A percentile compares a stretch with the other conserved stretches of the same genome.
These are phyloP conservation scores for Yamadazyma sp. DNA, from an alignment of 805 yeast species.

Conservation along the genomic window DNA sequence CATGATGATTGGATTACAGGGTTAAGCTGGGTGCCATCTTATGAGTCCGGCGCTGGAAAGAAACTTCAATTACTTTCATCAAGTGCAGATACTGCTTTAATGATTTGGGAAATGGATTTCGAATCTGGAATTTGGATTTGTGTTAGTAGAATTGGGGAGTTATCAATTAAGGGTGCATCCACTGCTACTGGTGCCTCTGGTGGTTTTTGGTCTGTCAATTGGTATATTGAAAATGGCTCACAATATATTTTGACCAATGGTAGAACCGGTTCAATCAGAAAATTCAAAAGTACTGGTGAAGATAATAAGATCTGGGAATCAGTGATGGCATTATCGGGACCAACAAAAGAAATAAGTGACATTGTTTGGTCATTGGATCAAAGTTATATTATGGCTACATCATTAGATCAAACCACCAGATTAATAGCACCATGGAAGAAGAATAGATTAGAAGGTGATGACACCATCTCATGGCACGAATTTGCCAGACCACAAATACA, in stretches of 20 bases:
- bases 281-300: constrained; percentile 50
- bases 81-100: constrained; percentile 88
- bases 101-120: constrained; percentile 90
- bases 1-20: constrained; percentile 98
- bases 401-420: constrained; percentile 92
- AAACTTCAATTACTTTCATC: constrained; percentile 68
- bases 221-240: constrained; percentile 48
- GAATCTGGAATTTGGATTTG: constrained; percentile 90
- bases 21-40: constrained; percentile 70
- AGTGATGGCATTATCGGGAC: constrained; percentile 67
- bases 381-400: constrained; percentile 67
- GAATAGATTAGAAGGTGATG: constrained; percentile 15
- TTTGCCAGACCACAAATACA: constrained; percentile 97
- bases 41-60: constrained; percentile 16
- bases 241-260: constrained; percentile 74
- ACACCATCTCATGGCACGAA: constrained; percentile 68
- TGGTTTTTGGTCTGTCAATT: constrained; percentile 61
- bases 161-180: constrained; percentile 93
- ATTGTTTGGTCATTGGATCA: constrained; percentile 71
- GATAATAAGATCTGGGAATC: constrained; percentile 41
- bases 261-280: constrained; percentile 88
- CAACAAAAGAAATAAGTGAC: constrained; percentile 72
- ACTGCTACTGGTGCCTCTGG: constrained; percentile 95
- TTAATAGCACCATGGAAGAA: constrained; percentile 63
- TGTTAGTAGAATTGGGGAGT: constrained; percentile 77